Evolutionary conservation across 225 moss, liverwort and hornwort genomes (phyloP), one percentile per base, ranked within the genome.

Genomic region (Polytrichum formosum): DNA sequence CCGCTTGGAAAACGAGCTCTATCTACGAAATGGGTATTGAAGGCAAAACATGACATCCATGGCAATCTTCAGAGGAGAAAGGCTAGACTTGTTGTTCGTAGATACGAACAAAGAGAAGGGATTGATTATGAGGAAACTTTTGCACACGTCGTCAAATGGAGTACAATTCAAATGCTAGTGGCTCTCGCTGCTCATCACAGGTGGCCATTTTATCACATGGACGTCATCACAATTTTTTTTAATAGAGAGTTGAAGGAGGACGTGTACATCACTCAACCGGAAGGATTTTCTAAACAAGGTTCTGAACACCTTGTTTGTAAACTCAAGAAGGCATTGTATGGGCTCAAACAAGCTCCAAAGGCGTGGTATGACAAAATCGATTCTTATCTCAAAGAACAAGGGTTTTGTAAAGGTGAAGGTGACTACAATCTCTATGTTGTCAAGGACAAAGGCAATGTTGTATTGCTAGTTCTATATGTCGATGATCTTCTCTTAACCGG

Each of bases 81-180:
- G 31, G 31, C n/a, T 18, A 28, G 29, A 23, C 1, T 67, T 21
- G 46, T 67, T 28, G 67, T 33, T 6, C 3, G 33, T 2, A 26
- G 54, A 30, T 54, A 16, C 26, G 0, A 25, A 37, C 67, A 68
- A n/a, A 6, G 5, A 26, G 18, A 54, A 25, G 54, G 54, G 10
- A 46, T 68, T 6, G 68, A 68, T 46, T 68, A 54, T 25, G 53
- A 46, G 6, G 35, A 68, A 19, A 68, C 4, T 6, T 54, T 68
- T 68, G 6, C 54, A 22, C 68, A 0, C 6, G 6, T 54, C 1
- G n/a, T 68, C 28, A 68, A 68, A 27, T 54, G 22, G 9, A 26
- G 6, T 17, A 46, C 21, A 7, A 68, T 54, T 18, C 1, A 46
- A 23, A 31, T 37, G 13, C 2, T 68, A 37, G 16, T 68, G 19